Percentiles rank a stretch among this genome's conserved stretches.
phyloP scores from a whole-genome alignment of 2,329 filamentous ascomycete species.

The Neofusicoccum kwambonambiense region DNA sequence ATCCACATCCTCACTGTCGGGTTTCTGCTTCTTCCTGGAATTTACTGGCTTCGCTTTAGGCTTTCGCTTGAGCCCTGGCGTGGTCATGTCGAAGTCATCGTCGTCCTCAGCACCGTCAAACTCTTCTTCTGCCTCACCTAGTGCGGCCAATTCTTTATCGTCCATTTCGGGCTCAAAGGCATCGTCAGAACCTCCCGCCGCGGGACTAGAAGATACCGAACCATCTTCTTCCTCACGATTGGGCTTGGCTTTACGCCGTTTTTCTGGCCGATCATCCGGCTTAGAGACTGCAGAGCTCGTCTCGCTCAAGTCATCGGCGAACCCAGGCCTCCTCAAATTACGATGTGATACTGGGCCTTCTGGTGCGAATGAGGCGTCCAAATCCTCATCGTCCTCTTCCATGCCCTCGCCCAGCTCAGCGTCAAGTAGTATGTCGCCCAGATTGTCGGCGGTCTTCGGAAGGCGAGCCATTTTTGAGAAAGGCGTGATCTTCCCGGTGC shows the following conservation, averaged over 20 bases:
- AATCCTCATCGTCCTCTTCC: slow-evolving; percentile 42
- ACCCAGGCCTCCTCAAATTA: slow-evolving; percentile 50
- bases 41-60: slow-evolving; percentile 27
- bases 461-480: slow-evolving; percentile 78
- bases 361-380: slow-evolving; percentile 22
- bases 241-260: slow-evolving; percentile 21
- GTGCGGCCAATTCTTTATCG: slow-evolving; percentile 39
- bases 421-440: slow-evolving; percentile 76
- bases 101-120: slow-evolving; percentile 36
- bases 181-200: slow-evolving; percentile 40
- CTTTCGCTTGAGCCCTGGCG: slow-evolving; percentile 41
- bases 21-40: slow-evolving; percentile 25
- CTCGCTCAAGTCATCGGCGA: slow-evolving; percentile 29
- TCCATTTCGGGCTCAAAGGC: slow-evolving; percentile 41
- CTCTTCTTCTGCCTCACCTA: slow-evolving; percentile 40
- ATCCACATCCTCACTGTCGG: slow-evolving; percentile 24
- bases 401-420: slow-evolving; percentile 67
- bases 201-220: slow-evolving; percentile 14
- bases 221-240: slow-evolving; percentile 20
- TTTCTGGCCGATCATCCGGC: slow-evolving; percentile 31
- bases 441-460: slow-evolving; percentile 62
- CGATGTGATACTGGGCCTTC: slow-evolving; percentile 44
- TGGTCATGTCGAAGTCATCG: slow-evolving; percentile 38
- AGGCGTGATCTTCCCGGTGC: slow-evolving; percentile 95
- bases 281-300: background rate